Evolutionary conservation across 1,284 basidiomycete genomes (phyloP), one percentile per base, ranked within the genome.

Genomic region (Rhodotorula sp.): DNA sequence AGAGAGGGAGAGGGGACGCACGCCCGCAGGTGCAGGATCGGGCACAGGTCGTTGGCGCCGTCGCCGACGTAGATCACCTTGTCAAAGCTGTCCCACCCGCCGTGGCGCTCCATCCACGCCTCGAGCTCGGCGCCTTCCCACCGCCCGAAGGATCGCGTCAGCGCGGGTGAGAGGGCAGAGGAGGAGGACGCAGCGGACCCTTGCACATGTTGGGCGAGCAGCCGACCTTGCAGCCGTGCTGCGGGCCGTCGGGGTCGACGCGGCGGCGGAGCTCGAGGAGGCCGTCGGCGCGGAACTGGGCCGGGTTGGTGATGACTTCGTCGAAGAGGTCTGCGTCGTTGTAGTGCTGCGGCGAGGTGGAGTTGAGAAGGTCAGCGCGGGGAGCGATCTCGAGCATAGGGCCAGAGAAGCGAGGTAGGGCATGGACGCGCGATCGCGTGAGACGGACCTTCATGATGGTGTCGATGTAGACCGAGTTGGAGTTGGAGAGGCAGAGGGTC

Each of bases 201-300:
- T 99, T 99, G 86, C 96, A 99, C 94, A 99, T 97, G 84, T 99
- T 99, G 19, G 91, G 87, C 69, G 89, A 89, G 84, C 96, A 99
- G 25, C 96, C 96, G 65, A 97, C 86, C 64, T 84, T 85, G 83
- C 96, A 99, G 3, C 79, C 81, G 82, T 99, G 97, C 78, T 95
- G 94, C 10, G 88, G 88, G 2, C 87, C 89, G 27, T 75, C 66
- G 12, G 75, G 74, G 54, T 84, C 80, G 53, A 98, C 84, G 57
- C 90, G 87, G 34, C 95, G 86, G 39, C 86, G 85, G 66, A 99
- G 84, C 72, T 90, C 88, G 68, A 99, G 88, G 17, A 91, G 85
- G 61, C 93, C 90, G 3, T 87, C 86, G 0, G 84, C 80, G 61
- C 88, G 85, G 88, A 93, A 98, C 76, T 89, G 84, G 4, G 96